Conservation (phyloP, 306 rosid genomes). For the Acacia melanoxylon region DNA sequence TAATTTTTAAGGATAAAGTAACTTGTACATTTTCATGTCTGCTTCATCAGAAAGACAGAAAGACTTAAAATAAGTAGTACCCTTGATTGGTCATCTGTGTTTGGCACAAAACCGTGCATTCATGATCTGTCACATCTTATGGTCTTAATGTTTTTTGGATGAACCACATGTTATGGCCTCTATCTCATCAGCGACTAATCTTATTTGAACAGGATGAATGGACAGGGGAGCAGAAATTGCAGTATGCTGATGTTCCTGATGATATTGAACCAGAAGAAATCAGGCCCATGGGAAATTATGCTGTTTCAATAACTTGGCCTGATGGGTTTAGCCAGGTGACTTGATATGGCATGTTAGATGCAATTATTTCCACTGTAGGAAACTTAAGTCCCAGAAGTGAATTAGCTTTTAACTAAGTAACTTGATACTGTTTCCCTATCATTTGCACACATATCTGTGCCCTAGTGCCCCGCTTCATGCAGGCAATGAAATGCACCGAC, state of each 20-base stretch:
- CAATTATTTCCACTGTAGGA: background rate
- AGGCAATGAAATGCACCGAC: background rate
- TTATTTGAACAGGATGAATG: slow-evolving; percentile 79
- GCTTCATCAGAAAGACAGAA: slow-evolving; percentile 33
- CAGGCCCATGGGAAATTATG: slow-evolving; percentile 94
- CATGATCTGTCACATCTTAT: background rate
- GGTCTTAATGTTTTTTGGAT: background rate
- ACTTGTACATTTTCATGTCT: slow-evolving; percentile 10
- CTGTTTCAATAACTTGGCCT: slow-evolving; percentile 92
- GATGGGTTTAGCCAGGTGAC: slow-evolving; percentile 93
- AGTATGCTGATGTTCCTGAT: slow-evolving; percentile 73
- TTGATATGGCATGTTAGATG: background rate
- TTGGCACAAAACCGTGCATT: background rate
- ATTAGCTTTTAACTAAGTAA: background rate
- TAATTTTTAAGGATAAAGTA: slow-evolving; percentile 4
- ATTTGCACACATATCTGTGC: background rate
- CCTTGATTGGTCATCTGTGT: slow-evolving; percentile 24
- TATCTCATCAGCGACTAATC: slow-evolving; percentile 29
- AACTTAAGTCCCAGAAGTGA: background rate
- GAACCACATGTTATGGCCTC: slow-evolving; percentile 1
- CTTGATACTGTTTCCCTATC: background rate
- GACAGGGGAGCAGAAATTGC: slow-evolving; percentile 94
- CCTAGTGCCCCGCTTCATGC: background rate
- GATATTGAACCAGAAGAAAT: slow-evolving; percentile 93
- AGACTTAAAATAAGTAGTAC: slow-evolving; percentile 25